A percentile compares a stretch with the other conserved stretches of the same genome.
phyloP scores from a whole-genome alignment of 1,284 basidiomycete species.

The Trichosporon coremiiforme region DNA sequence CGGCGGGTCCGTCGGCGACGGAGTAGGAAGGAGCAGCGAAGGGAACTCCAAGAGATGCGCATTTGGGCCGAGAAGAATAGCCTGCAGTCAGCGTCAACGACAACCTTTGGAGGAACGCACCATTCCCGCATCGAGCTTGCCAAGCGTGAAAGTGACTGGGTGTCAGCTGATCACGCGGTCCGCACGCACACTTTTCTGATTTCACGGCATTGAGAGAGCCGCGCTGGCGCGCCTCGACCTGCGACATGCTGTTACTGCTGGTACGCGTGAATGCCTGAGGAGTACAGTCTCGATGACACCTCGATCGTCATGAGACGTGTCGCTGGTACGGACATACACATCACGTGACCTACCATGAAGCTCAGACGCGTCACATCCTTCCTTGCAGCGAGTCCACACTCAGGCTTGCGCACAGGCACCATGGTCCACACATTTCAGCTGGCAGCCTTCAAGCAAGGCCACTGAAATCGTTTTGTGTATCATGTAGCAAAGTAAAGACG shows the following conservation, averaged over 20 bases:
- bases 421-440: too few relatives aligned
- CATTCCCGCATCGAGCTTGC: conserved; percentile 65
- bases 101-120: conserved; percentile 32
- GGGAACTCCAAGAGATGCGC: conserved; percentile 96
- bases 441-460: too few relatives aligned
- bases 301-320: conserved; percentile 8
- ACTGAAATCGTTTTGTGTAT: too few relatives aligned
- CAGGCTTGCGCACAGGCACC: too few relatives aligned
- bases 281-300: background rate
- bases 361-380: background rate
- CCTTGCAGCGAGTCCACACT: too few relatives aligned
- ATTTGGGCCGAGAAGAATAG: conserved; percentile 81
- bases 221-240: conserved; percentile 1
- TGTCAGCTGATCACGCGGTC: conserved; percentile 22
- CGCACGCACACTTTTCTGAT: conserved; percentile 32
- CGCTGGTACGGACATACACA: background rate
- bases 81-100: conserved; percentile 24
- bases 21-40: conserved; percentile 75
- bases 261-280: background rate
- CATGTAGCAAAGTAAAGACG: too few relatives aligned
- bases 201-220: conserved; percentile 21
- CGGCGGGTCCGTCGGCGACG: conserved; percentile 62
- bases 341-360: background rate
- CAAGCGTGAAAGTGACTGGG: conserved; percentile 66
- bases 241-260: conserved; percentile 15